Conservation (phyloP, 176 grass and related monocot genomes). For the Cenchrus purpureus region DNA sequence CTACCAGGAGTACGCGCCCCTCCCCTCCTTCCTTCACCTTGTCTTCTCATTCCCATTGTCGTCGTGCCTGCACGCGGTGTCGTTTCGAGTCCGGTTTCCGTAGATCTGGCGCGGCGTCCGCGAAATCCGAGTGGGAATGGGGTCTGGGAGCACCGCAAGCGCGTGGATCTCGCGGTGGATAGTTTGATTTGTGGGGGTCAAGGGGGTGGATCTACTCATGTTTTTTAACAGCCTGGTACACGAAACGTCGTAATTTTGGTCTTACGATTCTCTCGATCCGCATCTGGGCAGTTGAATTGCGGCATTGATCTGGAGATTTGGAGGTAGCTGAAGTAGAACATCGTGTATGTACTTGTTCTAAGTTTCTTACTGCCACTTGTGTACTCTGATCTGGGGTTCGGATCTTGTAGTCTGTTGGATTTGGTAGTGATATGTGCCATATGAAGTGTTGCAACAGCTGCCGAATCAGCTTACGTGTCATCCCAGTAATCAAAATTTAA, state of each 20-base stretch:
- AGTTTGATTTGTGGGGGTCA: neutral
- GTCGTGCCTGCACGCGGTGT: neutral
- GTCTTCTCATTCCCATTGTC: neutral
- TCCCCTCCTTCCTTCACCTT: neutral
- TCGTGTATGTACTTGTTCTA: neutral
- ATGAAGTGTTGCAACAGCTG: neutral
- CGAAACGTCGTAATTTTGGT: neutral
- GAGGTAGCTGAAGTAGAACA: neutral
- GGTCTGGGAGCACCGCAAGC: neutral
- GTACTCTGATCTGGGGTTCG: neutral
- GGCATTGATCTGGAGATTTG: conserved; percentile 7
- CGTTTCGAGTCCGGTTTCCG: conserved; percentile 1
- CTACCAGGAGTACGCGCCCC: conserved; percentile 79
- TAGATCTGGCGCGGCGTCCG: conserved; percentile 47
- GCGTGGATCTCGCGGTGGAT: conserved; percentile 37
- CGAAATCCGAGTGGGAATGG: neutral
- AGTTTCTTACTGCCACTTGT: neutral
- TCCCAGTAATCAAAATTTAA: neutral
- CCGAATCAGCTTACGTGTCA: neutral
- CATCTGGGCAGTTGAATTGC: conserved; percentile 29
- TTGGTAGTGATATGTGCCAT: neutral
- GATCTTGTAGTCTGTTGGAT: neutral
- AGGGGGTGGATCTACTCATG: conserved; percentile 25
- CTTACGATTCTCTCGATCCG: neutral
- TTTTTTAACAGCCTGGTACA: neutral